Evolutionary conservation across 768 basidiomycete genomes (phyloP).

Genomic region (Sporobolomyces phaffii): DNA sequence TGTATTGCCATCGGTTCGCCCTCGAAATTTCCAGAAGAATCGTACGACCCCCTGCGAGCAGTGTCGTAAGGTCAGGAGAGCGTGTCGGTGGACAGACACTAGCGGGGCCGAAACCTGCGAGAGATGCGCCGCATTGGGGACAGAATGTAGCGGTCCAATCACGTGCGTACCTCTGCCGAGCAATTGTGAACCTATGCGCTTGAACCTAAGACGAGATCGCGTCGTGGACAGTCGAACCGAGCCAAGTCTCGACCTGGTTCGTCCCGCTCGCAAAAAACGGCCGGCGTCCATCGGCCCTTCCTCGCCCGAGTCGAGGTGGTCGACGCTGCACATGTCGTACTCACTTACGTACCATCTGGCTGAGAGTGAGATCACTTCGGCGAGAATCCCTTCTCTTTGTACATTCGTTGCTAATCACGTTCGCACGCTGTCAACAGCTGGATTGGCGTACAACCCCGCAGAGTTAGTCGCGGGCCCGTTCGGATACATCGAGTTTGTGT

Average conservation of each 20-base stretch:
- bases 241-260: not conserved
- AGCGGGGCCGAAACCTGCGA: not conserved
- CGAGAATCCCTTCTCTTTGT: not conserved
- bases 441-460: too few relatives aligned
- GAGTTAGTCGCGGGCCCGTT: too few relatives aligned
- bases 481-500: too few relatives aligned
- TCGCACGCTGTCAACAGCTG: too few relatives aligned
- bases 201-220: not conserved
- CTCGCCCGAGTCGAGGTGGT: constrained; percentile 1
- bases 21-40: not conserved
- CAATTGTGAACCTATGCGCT: not conserved
- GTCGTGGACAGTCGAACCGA: not conserved
- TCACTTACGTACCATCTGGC: not conserved
- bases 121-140: not conserved
- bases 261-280: not conserved
- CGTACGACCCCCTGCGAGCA: not conserved
- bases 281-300: not conserved
- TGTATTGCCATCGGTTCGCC: too few relatives aligned
- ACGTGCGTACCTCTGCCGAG: not conserved
- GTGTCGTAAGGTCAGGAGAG: constrained; percentile 5
- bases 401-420: too few relatives aligned
- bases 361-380: not conserved
- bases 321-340: constrained; percentile 3
- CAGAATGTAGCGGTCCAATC: not conserved
- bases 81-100: not conserved